phyloP scores from a whole-genome alignment of 306 rosid species.

The Corylus americana region DNA sequence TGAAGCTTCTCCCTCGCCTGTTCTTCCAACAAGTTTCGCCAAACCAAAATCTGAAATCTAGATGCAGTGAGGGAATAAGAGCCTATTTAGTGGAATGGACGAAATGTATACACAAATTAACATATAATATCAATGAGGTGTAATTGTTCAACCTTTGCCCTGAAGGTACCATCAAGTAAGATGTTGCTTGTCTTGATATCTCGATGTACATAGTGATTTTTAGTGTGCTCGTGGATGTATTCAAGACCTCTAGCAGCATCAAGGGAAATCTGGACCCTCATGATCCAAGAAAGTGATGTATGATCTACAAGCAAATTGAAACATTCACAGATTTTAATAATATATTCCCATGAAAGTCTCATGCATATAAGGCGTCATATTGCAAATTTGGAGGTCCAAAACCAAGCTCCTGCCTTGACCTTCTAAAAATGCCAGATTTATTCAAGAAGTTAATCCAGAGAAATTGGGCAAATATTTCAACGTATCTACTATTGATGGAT shows the following conservation, averaged over 20 bases:
- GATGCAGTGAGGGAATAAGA: constrained; percentile 16
- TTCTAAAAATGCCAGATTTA: background rate
- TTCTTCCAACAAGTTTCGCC: constrained; percentile 85
- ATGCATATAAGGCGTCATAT: constrained; percentile 9
- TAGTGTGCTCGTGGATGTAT: constrained; percentile 96
- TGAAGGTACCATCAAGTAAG: constrained; percentile 79
- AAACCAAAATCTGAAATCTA: constrained; percentile 98
- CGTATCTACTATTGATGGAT: background rate
- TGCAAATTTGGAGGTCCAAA: constrained; percentile 15
- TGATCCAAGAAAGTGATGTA: constrained; percentile 94
- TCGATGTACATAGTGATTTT: constrained; percentile 89
- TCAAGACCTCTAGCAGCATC: constrained; percentile 98
- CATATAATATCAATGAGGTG: constrained; percentile 12
- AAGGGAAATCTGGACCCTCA: constrained; percentile 90
- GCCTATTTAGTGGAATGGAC: constrained; percentile 16
- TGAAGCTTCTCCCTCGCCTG: constrained; percentile 75
- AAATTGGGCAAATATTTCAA: constrained; percentile 5
- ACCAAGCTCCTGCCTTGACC: constrained; percentile 19
- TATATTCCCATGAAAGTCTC: constrained; percentile 11
- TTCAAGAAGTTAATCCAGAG: background rate
- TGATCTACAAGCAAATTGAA: constrained; percentile 56
- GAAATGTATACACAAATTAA: constrained; percentile 9
- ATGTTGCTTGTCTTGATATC: constrained; percentile 99
- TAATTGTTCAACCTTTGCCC: constrained; percentile 70
- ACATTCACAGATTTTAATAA: constrained; percentile 18